phyloP scores from a whole-genome alignment of 768 basidiomycete genomes.

The Mycena leptocephala region DNA sequence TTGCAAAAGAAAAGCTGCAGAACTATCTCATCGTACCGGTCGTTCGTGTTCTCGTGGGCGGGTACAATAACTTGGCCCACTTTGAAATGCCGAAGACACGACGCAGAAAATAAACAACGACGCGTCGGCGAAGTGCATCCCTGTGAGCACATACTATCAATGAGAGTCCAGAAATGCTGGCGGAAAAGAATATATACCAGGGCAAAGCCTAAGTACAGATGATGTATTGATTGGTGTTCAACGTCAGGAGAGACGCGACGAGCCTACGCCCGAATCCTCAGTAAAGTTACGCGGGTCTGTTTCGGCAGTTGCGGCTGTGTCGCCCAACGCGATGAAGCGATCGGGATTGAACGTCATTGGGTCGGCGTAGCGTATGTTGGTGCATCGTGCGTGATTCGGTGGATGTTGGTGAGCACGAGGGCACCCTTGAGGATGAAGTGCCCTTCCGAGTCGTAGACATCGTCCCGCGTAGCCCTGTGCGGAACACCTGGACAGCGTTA shows the following conservation, averaged over 20 bases:
- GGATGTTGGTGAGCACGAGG: slow-evolving; percentile 66
- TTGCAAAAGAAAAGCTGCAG: not conserved
- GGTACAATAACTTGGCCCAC: slow-evolving; percentile 64
- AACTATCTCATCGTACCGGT: slow-evolving; percentile 76
- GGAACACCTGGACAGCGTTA: slow-evolving; percentile 59
- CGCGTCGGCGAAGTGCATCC: slow-evolving; percentile 69
- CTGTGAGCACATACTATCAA: slow-evolving; percentile 49
- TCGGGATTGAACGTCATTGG: slow-evolving; percentile 74
- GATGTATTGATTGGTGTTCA: not conserved
- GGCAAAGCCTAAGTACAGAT: slow-evolving; percentile 59
- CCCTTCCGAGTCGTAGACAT: slow-evolving; percentile 74
- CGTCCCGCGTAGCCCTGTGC: slow-evolving; percentile 73
- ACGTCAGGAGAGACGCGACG: slow-evolving; percentile 33
- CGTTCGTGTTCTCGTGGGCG: slow-evolving; percentile 69
- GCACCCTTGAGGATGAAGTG: slow-evolving; percentile 75
- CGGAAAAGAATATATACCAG: slow-evolving; percentile 54
- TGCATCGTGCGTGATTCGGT: slow-evolving; percentile 66
- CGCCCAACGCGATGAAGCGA: slow-evolving; percentile 67
- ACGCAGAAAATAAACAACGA: slow-evolving; percentile 69
- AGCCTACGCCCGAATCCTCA: slow-evolving; percentile 83
- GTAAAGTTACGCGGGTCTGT: slow-evolving; percentile 72
- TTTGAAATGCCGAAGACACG: slow-evolving; percentile 67
- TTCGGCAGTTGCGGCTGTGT: slow-evolving; percentile 61
- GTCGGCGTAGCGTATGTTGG: slow-evolving; percentile 65
- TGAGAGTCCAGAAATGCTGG: not conserved